Percentiles rank a stretch among this genome's conserved stretches.
phyloP scores from a whole-genome alignment of 352 stramenopile genomes.

The Phytophthora agathidicida region DNA sequence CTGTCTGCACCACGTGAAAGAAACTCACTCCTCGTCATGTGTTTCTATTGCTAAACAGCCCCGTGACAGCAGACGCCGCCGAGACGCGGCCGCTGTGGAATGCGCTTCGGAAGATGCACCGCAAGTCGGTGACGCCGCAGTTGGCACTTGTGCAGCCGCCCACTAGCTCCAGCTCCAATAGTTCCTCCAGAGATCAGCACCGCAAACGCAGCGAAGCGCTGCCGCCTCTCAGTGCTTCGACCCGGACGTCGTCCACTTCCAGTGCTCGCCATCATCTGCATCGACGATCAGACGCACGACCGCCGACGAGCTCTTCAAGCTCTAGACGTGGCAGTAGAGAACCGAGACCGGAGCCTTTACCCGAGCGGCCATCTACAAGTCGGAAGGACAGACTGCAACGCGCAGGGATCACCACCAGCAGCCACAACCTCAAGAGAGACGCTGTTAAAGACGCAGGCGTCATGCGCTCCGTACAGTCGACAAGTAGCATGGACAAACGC shows the following conservation, averaged over 20 bases:
- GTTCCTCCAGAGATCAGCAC: conserved; percentile 8
- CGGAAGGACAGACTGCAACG: conserved; percentile 30
- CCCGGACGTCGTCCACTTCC: background rate
- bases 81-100: conserved; percentile 47
- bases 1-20: background rate
- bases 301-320: conserved; percentile 5
- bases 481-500: conserved; percentile 22
- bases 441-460: conserved; percentile 13
- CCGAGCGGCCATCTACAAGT: conserved; percentile 5
- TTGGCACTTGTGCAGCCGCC: conserved; percentile 13
- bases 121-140: conserved; percentile 11
- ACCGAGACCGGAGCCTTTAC: conserved; percentile 17
- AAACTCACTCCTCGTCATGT: conserved; percentile 7
- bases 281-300: conserved; percentile 17
- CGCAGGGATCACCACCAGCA: conserved; percentile 24
- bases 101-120: conserved; percentile 49
- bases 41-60: conserved; percentile 9
- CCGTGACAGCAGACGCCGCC: conserved; percentile 14
- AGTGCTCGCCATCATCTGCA: conserved; percentile 15
- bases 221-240: conserved; percentile 20
- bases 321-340: conserved; percentile 23
- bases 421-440: conserved; percentile 21
- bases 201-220: conserved; percentile 32
- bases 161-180: background rate
- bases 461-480: conserved; percentile 28